These are phyloP conservation scores for Kodamaea plutei DNA, from an alignment of 1,139 yeast species.

Conservation along the genomic window DNA sequence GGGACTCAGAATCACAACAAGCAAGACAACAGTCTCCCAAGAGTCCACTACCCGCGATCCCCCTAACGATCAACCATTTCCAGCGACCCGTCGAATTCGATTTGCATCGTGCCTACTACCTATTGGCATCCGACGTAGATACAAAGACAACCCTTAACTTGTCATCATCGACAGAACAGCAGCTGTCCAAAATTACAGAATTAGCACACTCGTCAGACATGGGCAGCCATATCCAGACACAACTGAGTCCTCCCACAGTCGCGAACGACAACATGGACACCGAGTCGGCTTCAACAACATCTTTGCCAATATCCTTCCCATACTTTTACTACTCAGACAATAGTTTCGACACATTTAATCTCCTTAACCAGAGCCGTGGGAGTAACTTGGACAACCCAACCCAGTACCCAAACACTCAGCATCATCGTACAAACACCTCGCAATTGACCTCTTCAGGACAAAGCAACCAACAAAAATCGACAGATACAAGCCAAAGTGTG, in stretches of 20 bases:
- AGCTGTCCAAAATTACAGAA: not conserved
- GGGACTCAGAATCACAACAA: not conserved
- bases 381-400: constrained; percentile 11
- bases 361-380: constrained; percentile 17
- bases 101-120: not conserved
- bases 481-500: not conserved
- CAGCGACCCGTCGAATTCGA: not conserved
- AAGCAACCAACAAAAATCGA: constrained; percentile 2
- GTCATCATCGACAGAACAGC: not conserved
- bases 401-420: constrained; percentile 25
- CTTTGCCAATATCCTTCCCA: constrained; percentile 33
- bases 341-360: constrained; percentile 31
- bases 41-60: constrained; percentile 1
- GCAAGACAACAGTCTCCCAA: not conserved
- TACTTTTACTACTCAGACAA: constrained; percentile 24
- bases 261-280: constrained; percentile 24
- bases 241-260: constrained; percentile 5
- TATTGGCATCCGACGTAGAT: not conserved
- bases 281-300: constrained; percentile 30
- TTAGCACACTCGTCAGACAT: not conserved
- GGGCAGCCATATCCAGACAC: constrained; percentile 2
- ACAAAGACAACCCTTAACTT: not conserved
- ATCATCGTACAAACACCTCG: constrained; percentile 11
- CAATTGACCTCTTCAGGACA: constrained; percentile 9
- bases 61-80: not conserved